Conservation (phyloP, 192 early-diverging fungal species). For the Backusella tuberculispora region DNA sequence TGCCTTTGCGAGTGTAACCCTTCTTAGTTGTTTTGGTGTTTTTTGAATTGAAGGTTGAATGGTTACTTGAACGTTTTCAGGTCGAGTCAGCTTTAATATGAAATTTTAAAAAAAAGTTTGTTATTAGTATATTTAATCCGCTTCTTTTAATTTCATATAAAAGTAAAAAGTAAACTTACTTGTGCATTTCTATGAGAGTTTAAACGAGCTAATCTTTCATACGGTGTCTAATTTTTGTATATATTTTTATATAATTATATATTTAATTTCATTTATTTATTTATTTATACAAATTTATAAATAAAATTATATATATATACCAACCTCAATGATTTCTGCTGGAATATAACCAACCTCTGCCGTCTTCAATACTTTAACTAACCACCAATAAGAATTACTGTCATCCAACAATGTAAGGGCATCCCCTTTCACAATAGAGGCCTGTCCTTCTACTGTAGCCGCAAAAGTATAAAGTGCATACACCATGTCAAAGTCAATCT, state of each 20-base stretch:
- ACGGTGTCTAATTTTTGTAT: slow-evolving; percentile 60
- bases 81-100: slow-evolving; percentile 22
- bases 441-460: slow-evolving; percentile 83
- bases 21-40: slow-evolving; percentile 16
- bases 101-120: background rate
- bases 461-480: slow-evolving; percentile 89
- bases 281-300: background rate
- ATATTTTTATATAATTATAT: background rate
- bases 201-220: slow-evolving; percentile 76
- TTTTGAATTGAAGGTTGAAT: background rate
- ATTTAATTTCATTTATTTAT: no score
- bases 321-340: slow-evolving; percentile 83
- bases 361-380: slow-evolving; percentile 67
- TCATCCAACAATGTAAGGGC: slow-evolving; percentile 79
- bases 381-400: slow-evolving; percentile 83
- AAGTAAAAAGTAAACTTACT: slow-evolving; percentile 23
- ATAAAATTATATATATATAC: background rate
- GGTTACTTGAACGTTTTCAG: slow-evolving; percentile 16
- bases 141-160: background rate
- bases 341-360: slow-evolving; percentile 84
- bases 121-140: background rate
- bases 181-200: slow-evolving; percentile 76
- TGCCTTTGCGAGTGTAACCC: slow-evolving; percentile 35
- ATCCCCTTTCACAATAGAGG: slow-evolving; percentile 78
- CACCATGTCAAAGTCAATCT: slow-evolving; percentile 77